Evolutionary conservation across 2,329 filamentous ascomycete species (phyloP), one percentile per base, ranked within the genome.

Genomic region (Keithomyces neogunnii): DNA sequence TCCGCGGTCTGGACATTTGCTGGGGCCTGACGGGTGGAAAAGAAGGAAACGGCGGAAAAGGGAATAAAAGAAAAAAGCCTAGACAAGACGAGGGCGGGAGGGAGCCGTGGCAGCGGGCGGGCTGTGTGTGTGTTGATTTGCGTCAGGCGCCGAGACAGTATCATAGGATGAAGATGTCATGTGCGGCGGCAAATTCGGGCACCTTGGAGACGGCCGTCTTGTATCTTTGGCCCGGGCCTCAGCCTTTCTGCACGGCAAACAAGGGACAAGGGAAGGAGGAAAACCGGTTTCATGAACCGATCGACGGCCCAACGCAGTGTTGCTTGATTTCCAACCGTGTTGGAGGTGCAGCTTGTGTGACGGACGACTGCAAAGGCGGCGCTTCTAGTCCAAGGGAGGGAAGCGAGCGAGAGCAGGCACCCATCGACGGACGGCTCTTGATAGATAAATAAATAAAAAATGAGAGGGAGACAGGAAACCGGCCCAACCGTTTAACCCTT

Each of bases 271-370:
- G 33, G 33, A 29, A 44, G 11, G 5, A 44, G 40, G 5, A 44
- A 44, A 44, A 29, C 40, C 40, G 7, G 48, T 50, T 50, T 50
- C 48, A 45, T 19, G 40, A 50, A 38, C 39, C 48, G 48, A 50
- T 29, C 2, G 8, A 19, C 29, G 40, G 40, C 4, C 7, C 9
- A 26, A 30, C 6, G 40, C 40, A n/a, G 40, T 9, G 40, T 44
- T 29, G 26, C 40, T 44, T 44, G 40, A 40, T 40, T 40, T 40
- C 8, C 38, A 26, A 13, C 40, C 11, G 10, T 29, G 7, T 19
- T 19, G 19, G 19, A 19, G 19, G 19, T 30, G 26, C 40, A 44
- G 40, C 40, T 44, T 44, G 40, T 44, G 26, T 29, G 3, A 44
- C 40, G 33, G 33, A 7, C 6, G 11, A 7, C 11, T 35, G 33